These are phyloP conservation scores for Saccharum officinarum DNA, from an alignment of 176 grass and related monocot genomes.

Conservation along the genomic window DNA sequence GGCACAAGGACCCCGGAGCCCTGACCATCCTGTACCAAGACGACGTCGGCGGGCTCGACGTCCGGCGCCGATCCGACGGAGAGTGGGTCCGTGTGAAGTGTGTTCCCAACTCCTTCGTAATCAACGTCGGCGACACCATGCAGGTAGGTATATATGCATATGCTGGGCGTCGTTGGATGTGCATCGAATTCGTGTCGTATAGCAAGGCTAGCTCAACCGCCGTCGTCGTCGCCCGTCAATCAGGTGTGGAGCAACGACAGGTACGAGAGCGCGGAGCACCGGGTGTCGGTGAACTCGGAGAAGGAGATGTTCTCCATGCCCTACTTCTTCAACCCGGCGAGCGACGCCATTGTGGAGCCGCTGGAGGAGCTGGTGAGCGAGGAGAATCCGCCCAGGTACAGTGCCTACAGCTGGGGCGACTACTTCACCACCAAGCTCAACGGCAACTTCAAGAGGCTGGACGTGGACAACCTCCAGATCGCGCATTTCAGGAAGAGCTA, in stretches of 20 bases:
- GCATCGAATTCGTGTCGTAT: too few relatives aligned
- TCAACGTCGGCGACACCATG: constrained; percentile 72
- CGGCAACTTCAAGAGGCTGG: constrained; percentile 65
- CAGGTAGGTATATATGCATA: constrained; percentile 4
- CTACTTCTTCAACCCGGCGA: constrained; percentile 72
- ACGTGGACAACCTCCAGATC: constrained; percentile 66
- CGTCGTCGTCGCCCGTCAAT: too few relatives aligned
- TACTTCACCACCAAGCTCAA: constrained; percentile 50
- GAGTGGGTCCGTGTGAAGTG: constrained; percentile 81
- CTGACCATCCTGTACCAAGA: constrained; percentile 87
- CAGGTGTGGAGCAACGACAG: constrained; percentile 68
- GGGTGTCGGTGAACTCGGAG: constrained; percentile 55
- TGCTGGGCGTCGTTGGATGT: too few relatives aligned
- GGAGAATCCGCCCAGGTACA: constrained; percentile 53
- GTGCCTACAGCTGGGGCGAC: constrained; percentile 53
- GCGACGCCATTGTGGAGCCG: constrained; percentile 44
- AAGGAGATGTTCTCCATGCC: constrained; percentile 57
- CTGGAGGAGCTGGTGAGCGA: constrained; percentile 55
- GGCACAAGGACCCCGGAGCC: constrained; percentile 79
- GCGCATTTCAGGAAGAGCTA: constrained; percentile 53
- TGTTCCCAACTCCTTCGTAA: constrained; percentile 52
- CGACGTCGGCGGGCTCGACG: constrained; percentile 74
- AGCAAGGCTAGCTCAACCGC: too few relatives aligned
- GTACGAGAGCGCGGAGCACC: constrained; percentile 83
- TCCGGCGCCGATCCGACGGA: constrained; percentile 58